Conservation (phyloP, 108 stramenopile genomes). For the Nannochloropsis gaditana region DNA sequence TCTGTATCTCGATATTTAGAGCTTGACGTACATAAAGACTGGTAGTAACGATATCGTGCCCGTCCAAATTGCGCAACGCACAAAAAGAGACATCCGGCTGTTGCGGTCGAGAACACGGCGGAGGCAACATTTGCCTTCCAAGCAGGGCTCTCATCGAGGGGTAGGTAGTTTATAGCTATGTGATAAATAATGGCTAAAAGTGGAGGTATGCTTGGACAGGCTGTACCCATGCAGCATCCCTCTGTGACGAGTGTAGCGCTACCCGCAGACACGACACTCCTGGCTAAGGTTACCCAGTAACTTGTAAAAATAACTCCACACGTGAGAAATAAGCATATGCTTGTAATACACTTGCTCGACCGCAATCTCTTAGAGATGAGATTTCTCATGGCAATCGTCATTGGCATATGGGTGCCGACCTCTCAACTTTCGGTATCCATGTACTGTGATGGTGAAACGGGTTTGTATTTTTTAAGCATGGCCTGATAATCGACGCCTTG, state of each 20-base stretch:
- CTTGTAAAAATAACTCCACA: neutral
- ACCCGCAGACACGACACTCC: neutral
- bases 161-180: neutral
- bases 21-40: neutral
- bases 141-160: neutral
- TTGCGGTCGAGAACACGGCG: neutral
- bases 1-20: neutral
- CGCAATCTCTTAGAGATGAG: no score
- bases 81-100: neutral
- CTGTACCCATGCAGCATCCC: neutral
- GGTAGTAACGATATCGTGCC: constrained; percentile 13
- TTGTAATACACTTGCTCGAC: neutral
- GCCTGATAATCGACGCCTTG: no score
- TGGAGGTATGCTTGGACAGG: neutral
- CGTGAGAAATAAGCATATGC: neutral
- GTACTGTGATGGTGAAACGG: no score
- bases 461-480: no score
- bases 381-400: no score
- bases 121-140: neutral
- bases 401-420: no score
- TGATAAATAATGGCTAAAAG: neutral
- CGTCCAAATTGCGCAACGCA: neutral
- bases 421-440: no score
- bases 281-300: neutral
- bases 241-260: neutral